Conservation (phyloP, 495 filamentous ascomycete genomes). For the Penicillium antarcticum region DNA sequence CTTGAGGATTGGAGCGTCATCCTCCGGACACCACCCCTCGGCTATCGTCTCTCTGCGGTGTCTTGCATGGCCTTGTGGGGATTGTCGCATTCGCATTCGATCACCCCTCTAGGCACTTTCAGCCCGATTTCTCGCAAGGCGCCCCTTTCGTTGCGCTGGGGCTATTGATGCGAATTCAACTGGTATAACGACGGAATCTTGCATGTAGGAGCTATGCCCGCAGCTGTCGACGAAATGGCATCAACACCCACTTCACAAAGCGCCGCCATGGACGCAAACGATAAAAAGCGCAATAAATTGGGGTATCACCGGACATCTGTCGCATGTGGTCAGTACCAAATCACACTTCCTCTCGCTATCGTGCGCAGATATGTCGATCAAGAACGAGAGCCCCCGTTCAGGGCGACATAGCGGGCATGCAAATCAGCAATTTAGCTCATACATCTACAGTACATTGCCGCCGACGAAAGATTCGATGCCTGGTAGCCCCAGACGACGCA, state of each 20-base stretch:
- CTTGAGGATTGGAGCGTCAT: conserved; percentile 12
- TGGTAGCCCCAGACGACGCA: conserved; percentile 71
- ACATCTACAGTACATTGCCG: conserved; percentile 76
- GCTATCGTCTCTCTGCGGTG: conserved; percentile 1
- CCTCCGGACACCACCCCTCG: conserved; percentile 2
- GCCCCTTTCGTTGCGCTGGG: conserved; percentile 10
- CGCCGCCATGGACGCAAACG: conserved; percentile 46
- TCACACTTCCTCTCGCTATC: neutral
- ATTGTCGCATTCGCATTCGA: conserved; percentile 8
- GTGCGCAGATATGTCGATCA: neutral
- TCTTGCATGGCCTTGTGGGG: conserved; percentile 18
- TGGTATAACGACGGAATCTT: conserved; percentile 27
- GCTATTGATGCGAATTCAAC: conserved; percentile 35
- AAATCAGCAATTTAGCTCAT: conserved; percentile 11
- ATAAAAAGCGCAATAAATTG: conserved; percentile 93
- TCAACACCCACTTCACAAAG: conserved; percentile 66
- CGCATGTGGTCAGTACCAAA: conserved; percentile 79
- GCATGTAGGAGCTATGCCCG: conserved; percentile 38
- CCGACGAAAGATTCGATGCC: conserved; percentile 90
- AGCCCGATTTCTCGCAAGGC: neutral
- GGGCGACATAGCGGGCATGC: neutral
- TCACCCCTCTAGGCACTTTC: conserved; percentile 1
- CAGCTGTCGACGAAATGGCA: conserved; percentile 56
- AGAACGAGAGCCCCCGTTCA: neutral
- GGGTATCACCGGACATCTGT: conserved; percentile 97